These are phyloP conservation scores for Sonneratia caseolaris DNA, from an alignment of 345 rosid species.

Conservation along the genomic window DNA sequence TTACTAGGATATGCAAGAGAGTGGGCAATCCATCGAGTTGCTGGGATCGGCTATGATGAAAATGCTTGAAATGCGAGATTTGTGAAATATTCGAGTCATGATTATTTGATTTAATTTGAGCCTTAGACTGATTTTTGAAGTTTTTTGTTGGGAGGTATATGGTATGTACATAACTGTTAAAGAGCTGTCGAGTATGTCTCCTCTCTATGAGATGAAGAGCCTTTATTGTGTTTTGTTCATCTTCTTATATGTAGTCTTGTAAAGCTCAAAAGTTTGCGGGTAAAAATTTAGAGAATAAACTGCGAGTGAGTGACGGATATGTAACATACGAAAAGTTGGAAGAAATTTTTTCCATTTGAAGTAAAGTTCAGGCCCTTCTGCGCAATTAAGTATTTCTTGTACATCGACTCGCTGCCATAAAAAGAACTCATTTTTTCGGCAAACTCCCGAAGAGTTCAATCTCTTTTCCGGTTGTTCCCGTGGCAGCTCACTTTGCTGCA, in stretches of 20 bases:
- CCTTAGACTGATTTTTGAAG: neutral
- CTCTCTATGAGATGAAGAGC: too few species aligned
- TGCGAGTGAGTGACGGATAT: too few species aligned
- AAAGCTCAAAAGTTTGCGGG: too few species aligned
- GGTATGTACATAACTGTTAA: neutral
- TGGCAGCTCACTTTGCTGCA: constrained; percentile 48
- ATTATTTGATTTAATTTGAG: neutral
- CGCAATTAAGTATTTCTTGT: too few species aligned
- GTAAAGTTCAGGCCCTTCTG: too few species aligned
- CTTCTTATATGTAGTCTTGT: too few species aligned
- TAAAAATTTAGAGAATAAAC: too few species aligned
- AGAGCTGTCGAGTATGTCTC: neutral
- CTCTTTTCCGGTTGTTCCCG: neutral
- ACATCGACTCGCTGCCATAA: too few species aligned
- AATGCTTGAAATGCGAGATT: neutral
- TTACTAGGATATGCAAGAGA: neutral
- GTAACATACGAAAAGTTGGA: too few species aligned
- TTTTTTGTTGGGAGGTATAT: neutral
- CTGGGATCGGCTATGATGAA: neutral
- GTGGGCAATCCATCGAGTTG: neutral
- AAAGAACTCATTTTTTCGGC: neutral
- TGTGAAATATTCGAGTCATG: neutral
- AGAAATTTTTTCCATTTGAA: too few species aligned
- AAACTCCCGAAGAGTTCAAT: neutral
- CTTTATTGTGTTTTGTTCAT: too few species aligned